A percentile compares a stretch with the other conserved stretches of the same genome.
These are phyloP conservation scores for Begonia masoniana DNA, from an alignment of 306 rosid species.

Conservation along the genomic window DNA sequence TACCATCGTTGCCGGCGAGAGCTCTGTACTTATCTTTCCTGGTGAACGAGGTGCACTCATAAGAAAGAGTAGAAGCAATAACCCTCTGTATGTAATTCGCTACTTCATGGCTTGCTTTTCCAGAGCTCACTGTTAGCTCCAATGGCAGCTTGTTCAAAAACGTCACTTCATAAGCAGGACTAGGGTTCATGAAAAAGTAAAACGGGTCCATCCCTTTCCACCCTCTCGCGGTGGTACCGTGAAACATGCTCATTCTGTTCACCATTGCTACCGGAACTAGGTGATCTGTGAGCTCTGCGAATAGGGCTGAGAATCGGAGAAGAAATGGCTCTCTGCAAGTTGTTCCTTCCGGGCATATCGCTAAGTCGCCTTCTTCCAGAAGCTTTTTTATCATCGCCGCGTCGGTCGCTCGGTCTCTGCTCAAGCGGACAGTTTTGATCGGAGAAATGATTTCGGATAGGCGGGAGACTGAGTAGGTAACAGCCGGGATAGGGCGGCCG, in stretches of 20 bases:
- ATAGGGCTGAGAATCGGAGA: conserved; percentile 53
- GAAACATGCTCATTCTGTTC: conserved; percentile 80
- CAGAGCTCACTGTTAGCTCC: conserved; percentile 44
- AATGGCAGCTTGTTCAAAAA: conserved; percentile 51
- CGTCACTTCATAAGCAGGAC: conserved; percentile 63
- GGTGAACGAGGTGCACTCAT: conserved; percentile 60
- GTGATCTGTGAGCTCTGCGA: conserved; percentile 64
- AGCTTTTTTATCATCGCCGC: conserved; percentile 67
- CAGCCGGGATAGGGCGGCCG: conserved; percentile 66
- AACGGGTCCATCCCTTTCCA: conserved; percentile 96
- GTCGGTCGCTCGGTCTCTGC: conserved; percentile 45
- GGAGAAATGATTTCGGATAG: conserved; percentile 75
- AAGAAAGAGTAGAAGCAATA: conserved; percentile 52
- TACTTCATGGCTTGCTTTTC: conserved; percentile 69
- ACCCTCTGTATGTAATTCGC: conserved; percentile 76
- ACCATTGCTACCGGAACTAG: conserved; percentile 85
- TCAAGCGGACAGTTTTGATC: conserved; percentile 48
- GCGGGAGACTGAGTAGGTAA: conserved; percentile 66
- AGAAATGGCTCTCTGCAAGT: conserved; percentile 81
- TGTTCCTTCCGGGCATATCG: conserved; percentile 77
- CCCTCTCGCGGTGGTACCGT: conserved; percentile 76
- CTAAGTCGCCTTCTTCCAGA: conserved; percentile 57
- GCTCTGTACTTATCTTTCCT: conserved; percentile 75
- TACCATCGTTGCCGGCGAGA: conserved; percentile 76
- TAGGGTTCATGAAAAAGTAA: conserved; percentile 86